Evolutionary conservation across 1,284 basidiomycete genomes (phyloP), one percentile per base, ranked within the genome.

Genomic region (Cutaneotrichosporon curvatum): DNA sequence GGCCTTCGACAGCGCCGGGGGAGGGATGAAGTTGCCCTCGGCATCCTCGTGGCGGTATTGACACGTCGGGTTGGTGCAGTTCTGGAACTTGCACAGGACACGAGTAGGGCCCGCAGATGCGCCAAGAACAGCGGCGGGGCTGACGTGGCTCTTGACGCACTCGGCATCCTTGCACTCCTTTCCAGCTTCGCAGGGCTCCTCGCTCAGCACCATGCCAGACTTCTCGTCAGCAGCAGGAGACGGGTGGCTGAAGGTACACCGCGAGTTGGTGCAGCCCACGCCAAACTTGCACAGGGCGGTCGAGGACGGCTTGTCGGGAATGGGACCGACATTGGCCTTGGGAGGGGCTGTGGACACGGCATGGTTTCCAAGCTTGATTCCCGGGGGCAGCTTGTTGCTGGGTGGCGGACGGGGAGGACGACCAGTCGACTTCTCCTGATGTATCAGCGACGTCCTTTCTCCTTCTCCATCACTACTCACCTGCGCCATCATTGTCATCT

Each of bases 151-250:
- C 70, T 87, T 87, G 50, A 85, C 80, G 65, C 89, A 94, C 70
- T 94, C 88, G 62, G 85, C 81, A 67, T 95, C 87, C 65, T 84
- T 83, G 71, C 91, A 96, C 37, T 83, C 75, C 62, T 82, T 84
- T 16, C 87, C 87, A 35, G 83, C 81, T 59, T 66, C 61, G 67
- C 90, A 95, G 18, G 86, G 76, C 54, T 94, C 91, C 52, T 85
- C 89, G 59, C 85, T 89, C 49, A 95, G 74, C 2, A 95, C 91
- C 56, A 96, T 79, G n/a, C 90, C 91, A n/a, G 62, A 68, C 63
- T 84, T 87, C 71, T 92, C 87, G 22, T 90, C 91, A 2, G 91
- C 89, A 0, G 88, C 87, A 14, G 91, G 90, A 5, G 85, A 88
- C 4, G 91, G 88, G 68, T 96, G 91, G 10, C 86, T 87, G 71